A percentile compares a stretch with the other conserved stretches of the same genome.
Conservation (phyloP, 2,329 filamentous ascomycete species). For the Ilyonectria mors-panacis region DNA sequence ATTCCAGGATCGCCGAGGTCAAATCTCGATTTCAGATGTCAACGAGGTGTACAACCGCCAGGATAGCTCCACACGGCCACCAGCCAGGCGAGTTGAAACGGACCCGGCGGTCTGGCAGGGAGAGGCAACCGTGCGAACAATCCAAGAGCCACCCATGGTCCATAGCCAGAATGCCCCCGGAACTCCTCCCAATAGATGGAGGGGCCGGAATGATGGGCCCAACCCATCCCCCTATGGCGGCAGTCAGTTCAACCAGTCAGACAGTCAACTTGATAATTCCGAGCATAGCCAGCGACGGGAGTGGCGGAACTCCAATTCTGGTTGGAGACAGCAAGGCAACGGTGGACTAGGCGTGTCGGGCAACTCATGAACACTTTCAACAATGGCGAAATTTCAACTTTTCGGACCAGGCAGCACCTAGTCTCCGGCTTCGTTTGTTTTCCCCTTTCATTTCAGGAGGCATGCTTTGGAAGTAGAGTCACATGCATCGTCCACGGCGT, state of each 20-base stretch:
- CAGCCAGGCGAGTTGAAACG: constrained; percentile 81
- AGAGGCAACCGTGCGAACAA: constrained; percentile 86
- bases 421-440: constrained; percentile 37
- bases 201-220: constrained; percentile 60
- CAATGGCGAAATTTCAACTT: constrained; percentile 36
- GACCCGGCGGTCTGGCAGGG: constrained; percentile 88
- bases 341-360: constrained; percentile 66
- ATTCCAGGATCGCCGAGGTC: constrained; percentile 82
- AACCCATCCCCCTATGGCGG: constrained; percentile 61
- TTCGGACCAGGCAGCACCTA: constrained; percentile 35
- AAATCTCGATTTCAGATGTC: constrained; percentile 73
- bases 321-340: constrained; percentile 66
- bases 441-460: constrained; percentile 44
- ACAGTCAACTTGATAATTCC: constrained; percentile 57
- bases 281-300: constrained; percentile 65
- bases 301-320: constrained; percentile 68
- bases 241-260: constrained; percentile 61
- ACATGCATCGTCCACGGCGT: constrained; percentile 58
- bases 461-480: constrained; percentile 53
- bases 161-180: constrained; percentile 58
- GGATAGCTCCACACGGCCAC: constrained; percentile 70
- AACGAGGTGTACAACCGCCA: constrained; percentile 70
- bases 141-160: constrained; percentile 71
- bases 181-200: constrained; percentile 66
- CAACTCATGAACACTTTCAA: constrained; percentile 53